Conservation (phyloP, 164 flowering plant genomes). For the Chimonanthus salicifolius region DNA sequence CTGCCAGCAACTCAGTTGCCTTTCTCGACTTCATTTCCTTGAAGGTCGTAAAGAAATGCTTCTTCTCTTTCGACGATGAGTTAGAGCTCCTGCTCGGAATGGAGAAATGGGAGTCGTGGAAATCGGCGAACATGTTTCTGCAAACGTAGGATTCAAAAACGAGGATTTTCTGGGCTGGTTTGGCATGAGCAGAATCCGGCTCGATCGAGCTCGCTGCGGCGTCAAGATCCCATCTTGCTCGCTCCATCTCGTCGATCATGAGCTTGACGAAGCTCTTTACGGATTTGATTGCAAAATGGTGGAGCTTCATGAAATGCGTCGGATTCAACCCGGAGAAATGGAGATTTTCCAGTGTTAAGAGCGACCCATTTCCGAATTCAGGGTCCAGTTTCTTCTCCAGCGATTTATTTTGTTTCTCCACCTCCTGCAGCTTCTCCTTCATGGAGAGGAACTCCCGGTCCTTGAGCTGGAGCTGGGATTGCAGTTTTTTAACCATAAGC, state of each 20-base stretch:
- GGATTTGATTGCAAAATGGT: conserved; percentile 35
- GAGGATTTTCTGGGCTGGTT: conserved; percentile 38
- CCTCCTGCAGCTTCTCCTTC: conserved; percentile 29
- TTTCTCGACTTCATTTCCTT: conserved; percentile 36
- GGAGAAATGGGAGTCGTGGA: conserved; percentile 38
- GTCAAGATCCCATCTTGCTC: conserved; percentile 63
- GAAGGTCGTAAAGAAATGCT: conserved; percentile 42
- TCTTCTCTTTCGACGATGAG: conserved; percentile 3
- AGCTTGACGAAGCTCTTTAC: conserved; percentile 55
- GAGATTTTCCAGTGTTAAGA: conserved; percentile 38
- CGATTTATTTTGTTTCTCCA: conserved; percentile 24
- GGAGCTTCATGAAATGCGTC: conserved; percentile 42
- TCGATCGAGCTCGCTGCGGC: conserved; percentile 46
- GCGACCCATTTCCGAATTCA: conserved; percentile 24
- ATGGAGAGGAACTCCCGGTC: conserved; percentile 33
- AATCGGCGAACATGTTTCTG: conserved; percentile 56
- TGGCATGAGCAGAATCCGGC: conserved; percentile 25
- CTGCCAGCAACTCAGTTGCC: conserved; percentile 31
- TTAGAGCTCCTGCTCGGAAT: conserved; percentile 13
- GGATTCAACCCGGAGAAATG: conserved; percentile 35
- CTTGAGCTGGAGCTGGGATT: conserved; percentile 37
- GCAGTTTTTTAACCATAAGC: conserved; percentile 58
- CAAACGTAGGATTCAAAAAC: conserved; percentile 66
- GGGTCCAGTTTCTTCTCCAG: conserved; percentile 55
- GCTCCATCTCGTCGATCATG: conserved; percentile 63